phyloP scores from a whole-genome alignment of 1,284 basidiomycete genomes.

The Omphalotus olearius region DNA sequence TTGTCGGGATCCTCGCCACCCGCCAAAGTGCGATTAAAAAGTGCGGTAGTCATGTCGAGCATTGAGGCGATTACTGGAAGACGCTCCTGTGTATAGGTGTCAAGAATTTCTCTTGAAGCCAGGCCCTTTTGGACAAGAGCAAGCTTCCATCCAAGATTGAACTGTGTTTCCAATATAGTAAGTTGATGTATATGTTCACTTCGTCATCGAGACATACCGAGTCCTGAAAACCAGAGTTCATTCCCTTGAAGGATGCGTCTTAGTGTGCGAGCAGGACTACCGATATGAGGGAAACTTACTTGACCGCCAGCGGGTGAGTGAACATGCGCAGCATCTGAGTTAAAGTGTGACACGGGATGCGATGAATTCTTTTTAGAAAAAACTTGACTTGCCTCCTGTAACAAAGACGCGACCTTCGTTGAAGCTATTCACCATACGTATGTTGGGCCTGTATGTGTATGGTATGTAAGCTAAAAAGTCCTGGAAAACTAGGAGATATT shows the following conservation, averaged over 20 bases:
- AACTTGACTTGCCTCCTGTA: background rate
- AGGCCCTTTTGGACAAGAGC: constrained; percentile 35
- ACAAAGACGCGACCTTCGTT: background rate
- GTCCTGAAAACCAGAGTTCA: constrained; percentile 18
- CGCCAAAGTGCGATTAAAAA: background rate
- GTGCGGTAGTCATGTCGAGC: constrained; percentile 30
- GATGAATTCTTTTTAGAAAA: too few species aligned
- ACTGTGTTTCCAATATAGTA: constrained; percentile 9
- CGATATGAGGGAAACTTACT: background rate
- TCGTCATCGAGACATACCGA: constrained; percentile 20
- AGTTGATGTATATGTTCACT: too few species aligned
- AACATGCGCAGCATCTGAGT: constrained; percentile 16
- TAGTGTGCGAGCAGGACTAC: background rate
- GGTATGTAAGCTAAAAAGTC: too few species aligned
- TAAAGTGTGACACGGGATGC: too few species aligned
- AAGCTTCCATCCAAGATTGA: constrained; percentile 46
- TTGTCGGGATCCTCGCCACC: background rate
- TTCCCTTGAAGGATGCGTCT: too few species aligned
- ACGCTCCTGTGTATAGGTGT: constrained; percentile 41
- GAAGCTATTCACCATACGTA: background rate
- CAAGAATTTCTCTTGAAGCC: constrained; percentile 31
- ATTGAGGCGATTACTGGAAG: constrained; percentile 35
- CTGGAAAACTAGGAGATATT: too few species aligned
- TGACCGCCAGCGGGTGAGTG: constrained; percentile 15
- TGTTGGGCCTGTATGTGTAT: background rate